Evolutionary conservation across 768 basidiomycete genomes (phyloP).

Genomic region (Leccinum boreale): DNA sequence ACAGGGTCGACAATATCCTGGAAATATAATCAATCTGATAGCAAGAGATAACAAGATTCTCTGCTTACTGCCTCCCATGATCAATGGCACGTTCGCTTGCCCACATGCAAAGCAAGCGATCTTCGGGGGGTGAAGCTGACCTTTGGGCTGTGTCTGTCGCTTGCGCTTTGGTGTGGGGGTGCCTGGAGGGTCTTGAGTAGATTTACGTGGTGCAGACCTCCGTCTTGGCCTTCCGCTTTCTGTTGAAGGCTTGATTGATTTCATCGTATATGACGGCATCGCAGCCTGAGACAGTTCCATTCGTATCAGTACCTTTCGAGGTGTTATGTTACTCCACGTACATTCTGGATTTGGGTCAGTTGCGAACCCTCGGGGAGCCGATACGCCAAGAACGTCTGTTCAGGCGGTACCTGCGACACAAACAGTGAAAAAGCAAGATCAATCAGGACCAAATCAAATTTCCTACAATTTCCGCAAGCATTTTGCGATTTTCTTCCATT

Average conservation of each 20-base stretch:
- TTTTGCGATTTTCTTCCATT: constrained; percentile 45
- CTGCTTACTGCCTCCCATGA: constrained; percentile 69
- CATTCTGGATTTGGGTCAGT: constrained; percentile 57
- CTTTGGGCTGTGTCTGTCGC: constrained; percentile 35
- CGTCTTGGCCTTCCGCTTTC: constrained; percentile 38
- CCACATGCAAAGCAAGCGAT: constrained; percentile 61
- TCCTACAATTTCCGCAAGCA: constrained; percentile 46
- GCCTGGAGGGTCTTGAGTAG: constrained; percentile 19
- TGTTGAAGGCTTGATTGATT: constrained; percentile 50
- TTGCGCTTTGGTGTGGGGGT: constrained; percentile 39
- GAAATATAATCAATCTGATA: not conserved
- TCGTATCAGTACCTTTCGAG: not conserved
- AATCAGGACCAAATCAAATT: not conserved
- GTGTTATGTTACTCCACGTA: constrained; percentile 28
- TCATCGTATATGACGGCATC: constrained; percentile 50
- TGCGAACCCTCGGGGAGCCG: constrained; percentile 54
- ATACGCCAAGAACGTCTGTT: constrained; percentile 54
- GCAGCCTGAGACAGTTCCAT: constrained; percentile 35
- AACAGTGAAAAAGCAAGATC: not conserved
- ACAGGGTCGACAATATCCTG: constrained; percentile 70
- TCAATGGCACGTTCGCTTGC: constrained; percentile 69
- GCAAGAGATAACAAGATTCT: not conserved
- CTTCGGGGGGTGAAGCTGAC: constrained; percentile 35
- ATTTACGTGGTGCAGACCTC: constrained; percentile 32
- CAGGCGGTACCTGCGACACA: constrained; percentile 36